Conservation (phyloP, 139 green algal species). For the Coelastrella sp. region DNA sequence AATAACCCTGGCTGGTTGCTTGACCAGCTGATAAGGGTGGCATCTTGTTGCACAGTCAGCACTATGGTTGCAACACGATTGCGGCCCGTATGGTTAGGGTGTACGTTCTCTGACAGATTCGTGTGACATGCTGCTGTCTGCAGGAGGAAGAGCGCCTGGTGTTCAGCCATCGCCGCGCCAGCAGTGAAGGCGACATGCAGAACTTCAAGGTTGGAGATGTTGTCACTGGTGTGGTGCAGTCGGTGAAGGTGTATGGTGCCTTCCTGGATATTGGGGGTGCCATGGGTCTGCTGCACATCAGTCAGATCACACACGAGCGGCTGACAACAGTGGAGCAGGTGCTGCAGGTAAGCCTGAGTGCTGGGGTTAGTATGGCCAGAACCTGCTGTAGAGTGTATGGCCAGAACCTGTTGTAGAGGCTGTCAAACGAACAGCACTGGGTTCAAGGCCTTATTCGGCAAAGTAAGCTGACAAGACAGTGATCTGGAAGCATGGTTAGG, state of each 20-base stretch:
- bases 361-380: neutral
- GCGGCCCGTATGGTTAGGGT: neutral
- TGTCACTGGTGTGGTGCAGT: conserved; percentile 89
- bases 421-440: no score
- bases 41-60: no score
- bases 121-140: neutral
- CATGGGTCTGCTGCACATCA: conserved; percentile 97
- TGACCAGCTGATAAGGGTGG: no score
- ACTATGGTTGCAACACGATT: no score
- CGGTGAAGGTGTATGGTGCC: conserved; percentile 95
- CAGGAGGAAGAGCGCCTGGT: conserved; percentile 88
- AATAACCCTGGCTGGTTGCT: no score
- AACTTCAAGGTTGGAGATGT: conserved; percentile 75
- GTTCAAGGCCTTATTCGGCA: no score
- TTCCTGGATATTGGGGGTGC: conserved; percentile 97
- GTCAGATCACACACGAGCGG: conserved; percentile 95
- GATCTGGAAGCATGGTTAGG: no score
- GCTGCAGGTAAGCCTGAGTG: conserved; percentile 2
- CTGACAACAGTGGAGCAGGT: conserved; percentile 94
- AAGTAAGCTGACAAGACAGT: no score
- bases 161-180: conserved; percentile 80
- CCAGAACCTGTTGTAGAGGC: neutral
- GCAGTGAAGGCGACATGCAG: conserved; percentile 35
- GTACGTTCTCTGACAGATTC: neutral
- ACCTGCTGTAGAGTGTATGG: neutral